Base-by-base conservation (phyloP, 2,329 filamentous ascomycete species). In the Didymella exigua region DNA sequence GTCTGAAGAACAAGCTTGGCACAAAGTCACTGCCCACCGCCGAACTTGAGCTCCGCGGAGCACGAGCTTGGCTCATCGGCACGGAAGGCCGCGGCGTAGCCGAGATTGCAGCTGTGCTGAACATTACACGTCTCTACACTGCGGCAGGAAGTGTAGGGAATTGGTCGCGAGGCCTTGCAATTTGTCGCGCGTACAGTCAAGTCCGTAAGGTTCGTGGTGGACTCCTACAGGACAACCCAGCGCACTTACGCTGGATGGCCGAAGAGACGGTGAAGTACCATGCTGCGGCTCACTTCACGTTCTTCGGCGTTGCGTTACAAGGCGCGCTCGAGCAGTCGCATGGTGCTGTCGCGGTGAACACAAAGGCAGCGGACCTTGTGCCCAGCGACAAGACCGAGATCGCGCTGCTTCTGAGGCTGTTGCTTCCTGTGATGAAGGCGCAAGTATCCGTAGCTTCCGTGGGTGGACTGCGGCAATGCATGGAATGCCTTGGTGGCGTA, bases 1-100 rank as follows among this genome's bases (percentile, higher is more conserved):
- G 88, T 0, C 77, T 92, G 14, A 91, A 92, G 75, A 84, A 84
- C 70, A 92, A 91, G 66, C 79, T 89, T 3, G 89, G 89, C 23
- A 91, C 88, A 0, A 84, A 84, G 41, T 80, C 86, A 0, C 77
- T 92, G 0, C 88, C 89, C 0, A 91, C 89, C 0, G 89, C 88
- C 0, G 89, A 92, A 70, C 80, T 92, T 0, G 86, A 88, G 56
- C 78, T 78, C 31, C 67, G 48, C 56, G 67, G 67, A 29, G 67
- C 69, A 9, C 69, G 74, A 29, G 76, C 63, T 70, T 47, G 86
- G 79, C 78, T 91, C 5, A 75, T 93, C 24, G 89, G 89, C 5
- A 75, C 81, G 3, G 81, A 89, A 58, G 88, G 89, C 1, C 76
- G 83, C 34, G 89, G 89, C 1, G 81, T 90, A 26, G 82, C 84